A percentile compares a stretch with the other conserved stretches of the same genome.
Conservation (phyloP, 176 grass and related monocot genomes). For the Poa annua region DNA sequence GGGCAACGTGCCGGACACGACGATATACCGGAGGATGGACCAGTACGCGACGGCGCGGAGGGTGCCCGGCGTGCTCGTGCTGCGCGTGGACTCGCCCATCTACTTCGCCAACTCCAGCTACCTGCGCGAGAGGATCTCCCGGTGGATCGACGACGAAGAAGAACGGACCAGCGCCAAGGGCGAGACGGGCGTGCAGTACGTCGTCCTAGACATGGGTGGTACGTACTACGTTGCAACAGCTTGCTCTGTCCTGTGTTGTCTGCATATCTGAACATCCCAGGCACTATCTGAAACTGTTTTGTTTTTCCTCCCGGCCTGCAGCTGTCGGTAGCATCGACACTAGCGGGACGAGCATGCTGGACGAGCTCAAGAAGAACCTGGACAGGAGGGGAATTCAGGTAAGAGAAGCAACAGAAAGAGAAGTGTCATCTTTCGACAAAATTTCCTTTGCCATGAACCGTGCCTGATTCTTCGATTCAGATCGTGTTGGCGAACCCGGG, state of each 20-base stretch:
- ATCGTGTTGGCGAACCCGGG: constrained; percentile 83
- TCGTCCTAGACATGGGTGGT: constrained; percentile 92
- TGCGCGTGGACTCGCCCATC: constrained; percentile 78
- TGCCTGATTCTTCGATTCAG: constrained; percentile 48
- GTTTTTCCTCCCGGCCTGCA: constrained; percentile 17
- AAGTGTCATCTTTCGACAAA: background rate
- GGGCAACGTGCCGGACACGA: constrained; percentile 77
- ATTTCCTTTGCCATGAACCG: background rate
- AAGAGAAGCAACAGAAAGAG: background rate
- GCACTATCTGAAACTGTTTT: background rate
- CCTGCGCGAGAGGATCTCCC: constrained; percentile 79
- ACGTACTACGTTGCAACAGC: constrained; percentile 26
- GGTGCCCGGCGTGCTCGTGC: constrained; percentile 78
- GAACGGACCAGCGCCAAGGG: constrained; percentile 58
- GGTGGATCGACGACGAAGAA: constrained; percentile 94
- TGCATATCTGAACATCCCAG: background rate
- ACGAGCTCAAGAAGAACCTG: constrained; percentile 72
- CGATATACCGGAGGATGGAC: constrained; percentile 75
- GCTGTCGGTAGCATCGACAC: constrained; percentile 92
- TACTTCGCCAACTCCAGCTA: constrained; percentile 93
- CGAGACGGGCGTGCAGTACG: constrained; percentile 63
- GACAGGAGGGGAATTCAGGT: constrained; percentile 79
- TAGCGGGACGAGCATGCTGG: constrained; percentile 87
- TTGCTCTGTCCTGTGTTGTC: background rate
- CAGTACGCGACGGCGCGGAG: constrained; percentile 62